Conservation (phyloP, 2,329 filamentous ascomycete genomes). For the Alternaria sp. region DNA sequence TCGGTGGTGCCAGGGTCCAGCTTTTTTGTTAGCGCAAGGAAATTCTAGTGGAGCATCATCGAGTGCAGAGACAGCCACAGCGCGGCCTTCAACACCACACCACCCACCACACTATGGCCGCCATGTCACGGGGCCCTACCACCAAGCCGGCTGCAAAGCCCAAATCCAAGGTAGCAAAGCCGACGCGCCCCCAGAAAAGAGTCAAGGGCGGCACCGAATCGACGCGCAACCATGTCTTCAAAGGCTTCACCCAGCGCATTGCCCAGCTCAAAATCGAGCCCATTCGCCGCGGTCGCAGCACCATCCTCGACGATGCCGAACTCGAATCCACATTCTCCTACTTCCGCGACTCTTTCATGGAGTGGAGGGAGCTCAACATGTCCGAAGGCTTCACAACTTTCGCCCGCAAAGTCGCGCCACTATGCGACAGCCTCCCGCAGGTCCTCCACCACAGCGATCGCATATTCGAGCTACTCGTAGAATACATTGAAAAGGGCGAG, state of each 20-base stretch:
- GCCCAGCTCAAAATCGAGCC: slow-evolving; percentile 93
- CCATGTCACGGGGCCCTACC: slow-evolving; percentile 51
- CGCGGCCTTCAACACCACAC: slow-evolving; percentile 12
- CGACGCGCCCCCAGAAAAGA: slow-evolving; percentile 65
- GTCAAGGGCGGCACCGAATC: slow-evolving; percentile 74
- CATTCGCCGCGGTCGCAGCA: slow-evolving; percentile 84
- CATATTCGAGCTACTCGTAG: slow-evolving; percentile 79
- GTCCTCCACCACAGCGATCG: slow-evolving; percentile 88
- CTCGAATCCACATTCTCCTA: slow-evolving; percentile 82
- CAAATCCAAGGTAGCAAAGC: slow-evolving; percentile 26
- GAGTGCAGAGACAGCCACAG: slow-evolving; percentile 12
- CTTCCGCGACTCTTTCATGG: slow-evolving; percentile 80
- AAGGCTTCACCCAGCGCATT: slow-evolving; percentile 90
- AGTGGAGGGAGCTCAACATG: slow-evolving; percentile 92
- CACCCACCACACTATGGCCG: slow-evolving; percentile 49
- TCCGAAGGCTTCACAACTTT: slow-evolving; percentile 83
- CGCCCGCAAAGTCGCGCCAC: slow-evolving; percentile 73
- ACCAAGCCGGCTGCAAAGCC: slow-evolving; percentile 20
- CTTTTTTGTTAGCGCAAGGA: slow-evolving; percentile 32
- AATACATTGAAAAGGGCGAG: slow-evolving; percentile 80
- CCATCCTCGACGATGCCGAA: slow-evolving; percentile 83
- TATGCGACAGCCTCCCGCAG: slow-evolving; percentile 90
- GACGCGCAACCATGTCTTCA: slow-evolving; percentile 86
- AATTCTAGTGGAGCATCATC: slow-evolving; percentile 41
- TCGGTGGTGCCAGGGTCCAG: slow-evolving; percentile 28